phyloP scores from a whole-genome alignment of 306 rosid species.

The Cucumis sativus region Cucumber_9930_V3 NC_026659.2:19635001-19635500 shows the following conservation, averaged over 20 bases:
- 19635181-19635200: constrained; percentile 31
- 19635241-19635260: too few relatives aligned
- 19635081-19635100: constrained; percentile 38
- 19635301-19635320: too few relatives aligned
- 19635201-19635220: not conserved
- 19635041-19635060: constrained; percentile 70
- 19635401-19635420: too few relatives aligned
- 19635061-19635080: constrained; percentile 54
- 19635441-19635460: too few relatives aligned
- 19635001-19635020: constrained; percentile 55
- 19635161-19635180: constrained; percentile 30
- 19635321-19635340: too few relatives aligned
- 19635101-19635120: constrained; percentile 55
- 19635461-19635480: constrained; percentile 23
- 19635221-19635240: too few relatives aligned
- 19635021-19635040: constrained; percentile 65
- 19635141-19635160: constrained; percentile 38
- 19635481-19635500: not conserved
- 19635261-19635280: too few relatives aligned
- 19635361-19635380: too few relatives aligned
- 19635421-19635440: too few relatives aligned
- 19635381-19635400: too few relatives aligned
- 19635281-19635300: too few relatives aligned
- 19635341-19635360: too few relatives aligned
- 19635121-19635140: constrained; percentile 28